Base-by-base conservation (phyloP, 805 yeast species). In the Vanderwaltozyma yarrowii region DNA sequence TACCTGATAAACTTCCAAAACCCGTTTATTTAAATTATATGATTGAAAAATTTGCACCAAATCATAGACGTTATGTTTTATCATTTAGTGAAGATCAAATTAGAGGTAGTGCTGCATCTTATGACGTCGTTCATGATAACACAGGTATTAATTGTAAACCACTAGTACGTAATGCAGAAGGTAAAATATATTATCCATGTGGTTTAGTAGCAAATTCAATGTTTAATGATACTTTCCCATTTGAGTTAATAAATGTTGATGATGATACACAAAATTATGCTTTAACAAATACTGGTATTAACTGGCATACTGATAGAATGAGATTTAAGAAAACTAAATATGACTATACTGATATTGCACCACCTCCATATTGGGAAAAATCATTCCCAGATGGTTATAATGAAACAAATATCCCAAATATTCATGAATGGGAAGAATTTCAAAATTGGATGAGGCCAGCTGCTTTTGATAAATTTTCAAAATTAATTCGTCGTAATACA, bases 371-470 rank as follows among this genome's bases (percentile, higher is more conserved):
- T 63, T 89, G 98, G 98, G 67, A 63, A 30, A 70, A 73, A 45
- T 65, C 54, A 63, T 89, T 61, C 58, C 97, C 97, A 2, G 63
- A 87, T 42, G 97, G 97, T 0, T 89, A 92, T 63, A 85, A 81
- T n/a, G 78, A 73, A 25, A 74, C 74, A 5, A 86, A 85, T 58
- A 50, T 89, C 43, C 95, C 94, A 3, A 80, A 83, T 54, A 56
- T 89, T 34, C 70, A 83, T 2, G 56, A 63, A 27, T 78, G 92
- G 86, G 89, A 85, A 55, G 78, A 78, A 46, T 73, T 89, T 50
- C 95, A 87, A 66, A 89, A 87, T 60, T 89, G 98, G 98, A 89
- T 89, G 96, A 76, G 94, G 52, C 78, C 89, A 2, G 78, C 88
- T 6, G 92, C 85, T 0, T 66, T 83, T 43, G 72, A 88, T 14